Evolutionary conservation across 768 basidiomycete genomes (phyloP).

Genomic region (Rhodocollybia butyracea): DNA sequence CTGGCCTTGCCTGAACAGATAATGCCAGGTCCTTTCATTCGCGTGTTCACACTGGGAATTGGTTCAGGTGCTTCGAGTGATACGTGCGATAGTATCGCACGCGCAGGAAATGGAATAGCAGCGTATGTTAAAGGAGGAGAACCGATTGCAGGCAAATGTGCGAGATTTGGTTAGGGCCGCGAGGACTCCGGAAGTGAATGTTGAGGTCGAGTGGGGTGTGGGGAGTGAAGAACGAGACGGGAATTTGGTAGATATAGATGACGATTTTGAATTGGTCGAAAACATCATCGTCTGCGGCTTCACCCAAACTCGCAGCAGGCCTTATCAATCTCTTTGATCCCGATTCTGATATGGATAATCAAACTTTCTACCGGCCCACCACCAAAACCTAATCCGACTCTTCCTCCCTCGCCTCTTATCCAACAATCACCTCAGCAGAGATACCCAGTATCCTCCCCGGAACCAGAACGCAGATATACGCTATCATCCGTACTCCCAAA

Average conservation of each 20-base stretch:
- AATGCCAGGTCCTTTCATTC: conserved; percentile 27
- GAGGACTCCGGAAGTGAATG: conserved; percentile 36
- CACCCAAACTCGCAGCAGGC: conserved; percentile 13
- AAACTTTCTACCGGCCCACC: conserved; percentile 11
- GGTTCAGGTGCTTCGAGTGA: conserved; percentile 46
- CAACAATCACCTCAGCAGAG: conserved; percentile 28
- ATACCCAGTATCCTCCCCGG: conserved; percentile 29
- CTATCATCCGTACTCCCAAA: conserved; percentile 27
- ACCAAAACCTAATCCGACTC: conserved; percentile 26
- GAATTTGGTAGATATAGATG: conserved; percentile 14
- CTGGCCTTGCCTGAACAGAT: neutral
- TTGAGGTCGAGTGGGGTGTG: conserved; percentile 47
- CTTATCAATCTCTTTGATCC: conserved; percentile 14
- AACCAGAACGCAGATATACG: conserved; percentile 16
- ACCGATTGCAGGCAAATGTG: conserved; percentile 46
- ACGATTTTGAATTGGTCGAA: too few species aligned
- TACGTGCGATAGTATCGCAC: conserved; percentile 52
- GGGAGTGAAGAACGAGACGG: neutral
- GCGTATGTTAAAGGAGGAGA: conserved; percentile 44
- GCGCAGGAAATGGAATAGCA: conserved; percentile 46
- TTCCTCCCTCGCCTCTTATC: conserved; percentile 25
- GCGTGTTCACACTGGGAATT: conserved; percentile 54
- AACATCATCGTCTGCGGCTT: too few species aligned
- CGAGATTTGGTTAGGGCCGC: conserved; percentile 50
- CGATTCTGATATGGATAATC: neutral